These are phyloP conservation scores for Allium fistulosum DNA, from an alignment of 106 monocot species.

Conservation along the genomic window DNA sequence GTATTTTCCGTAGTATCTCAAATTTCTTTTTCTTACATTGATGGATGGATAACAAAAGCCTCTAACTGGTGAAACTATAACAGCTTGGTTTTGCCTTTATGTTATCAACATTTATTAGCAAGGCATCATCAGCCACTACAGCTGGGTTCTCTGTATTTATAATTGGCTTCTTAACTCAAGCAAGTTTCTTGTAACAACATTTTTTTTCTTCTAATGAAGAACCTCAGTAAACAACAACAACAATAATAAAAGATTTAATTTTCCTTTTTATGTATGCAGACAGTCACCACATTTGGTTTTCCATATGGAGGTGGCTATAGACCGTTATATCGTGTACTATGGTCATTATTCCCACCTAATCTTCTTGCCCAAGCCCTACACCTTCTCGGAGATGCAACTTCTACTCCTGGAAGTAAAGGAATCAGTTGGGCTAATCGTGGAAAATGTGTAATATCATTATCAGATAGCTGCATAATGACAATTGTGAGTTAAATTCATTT, in stretches of 20 bases:
- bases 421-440: conserved; percentile 62
- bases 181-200: conserved; percentile 10
- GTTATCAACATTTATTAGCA: conserved; percentile 80
- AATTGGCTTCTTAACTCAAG: conserved; percentile 87
- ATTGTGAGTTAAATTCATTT: conserved; percentile 38
- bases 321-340: conserved; percentile 27
- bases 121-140: conserved; percentile 74
- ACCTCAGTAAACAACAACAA: not conserved
- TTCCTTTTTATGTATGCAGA: conserved; percentile 28
- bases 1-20: conserved; percentile 19
- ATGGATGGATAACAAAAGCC: not conserved
- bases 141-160: conserved; percentile 88
- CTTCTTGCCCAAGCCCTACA: conserved; percentile 72
- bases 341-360: conserved; percentile 89
- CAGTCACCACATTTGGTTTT: conserved; percentile 18
- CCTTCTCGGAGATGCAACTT: conserved; percentile 63
- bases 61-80: not conserved
- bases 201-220: not conserved
- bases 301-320: conserved; percentile 10
- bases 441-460: conserved; percentile 25
- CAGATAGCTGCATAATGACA: conserved; percentile 59
- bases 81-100: conserved; percentile 90
- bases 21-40: not conserved
- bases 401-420: conserved; percentile 58
- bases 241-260: not conserved